Percentiles rank a stretch among this genome's conserved stretches.
Evolutionary conservation across 208 protist genomes (phyloP).

Genomic region (Wallacemonas collosoma): DNA sequence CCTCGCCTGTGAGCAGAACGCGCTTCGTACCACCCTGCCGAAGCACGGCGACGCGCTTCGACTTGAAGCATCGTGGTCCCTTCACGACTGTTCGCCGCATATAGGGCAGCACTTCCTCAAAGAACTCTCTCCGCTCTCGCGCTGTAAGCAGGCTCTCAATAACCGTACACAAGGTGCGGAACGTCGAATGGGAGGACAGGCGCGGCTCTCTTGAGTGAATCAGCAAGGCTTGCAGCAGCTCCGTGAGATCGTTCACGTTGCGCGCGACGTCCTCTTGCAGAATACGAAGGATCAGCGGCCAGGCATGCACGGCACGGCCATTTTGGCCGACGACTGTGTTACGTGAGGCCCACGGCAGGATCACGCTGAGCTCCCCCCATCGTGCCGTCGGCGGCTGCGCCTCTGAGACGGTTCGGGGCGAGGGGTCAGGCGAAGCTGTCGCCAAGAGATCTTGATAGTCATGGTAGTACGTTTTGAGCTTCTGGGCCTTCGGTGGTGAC

Average conservation of each 20-base stretch:
- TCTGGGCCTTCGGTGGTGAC: neutral
- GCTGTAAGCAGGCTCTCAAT: constrained; percentile 31
- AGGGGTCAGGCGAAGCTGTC: neutral
- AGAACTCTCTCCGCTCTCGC: constrained; percentile 38
- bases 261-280: constrained; percentile 20
- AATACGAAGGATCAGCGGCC: constrained; percentile 31
- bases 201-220: constrained; percentile 19
- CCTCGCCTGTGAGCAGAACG: constrained; percentile 32
- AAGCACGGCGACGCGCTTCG: constrained; percentile 27
- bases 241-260: constrained; percentile 22
- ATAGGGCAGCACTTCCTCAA: constrained; percentile 57
- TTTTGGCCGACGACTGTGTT: constrained; percentile 17
- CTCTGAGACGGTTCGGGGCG: neutral
- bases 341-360: constrained; percentile 42
- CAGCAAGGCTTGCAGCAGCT: constrained; percentile 41
- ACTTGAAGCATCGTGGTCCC: constrained; percentile 28
- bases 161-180: constrained; percentile 26
- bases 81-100: constrained; percentile 43
- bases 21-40: constrained; percentile 25
- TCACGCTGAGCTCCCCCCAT: constrained; percentile 27
- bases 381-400: neutral
- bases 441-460: constrained; percentile 6
- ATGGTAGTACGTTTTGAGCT: neutral
- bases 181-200: constrained; percentile 10
- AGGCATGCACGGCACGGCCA: constrained; percentile 20